Evolutionary conservation across 495 filamentous ascomycete genomes (phyloP), one percentile per base, ranked within the genome.

Genomic region (Neurospora hispaniola): DNA sequence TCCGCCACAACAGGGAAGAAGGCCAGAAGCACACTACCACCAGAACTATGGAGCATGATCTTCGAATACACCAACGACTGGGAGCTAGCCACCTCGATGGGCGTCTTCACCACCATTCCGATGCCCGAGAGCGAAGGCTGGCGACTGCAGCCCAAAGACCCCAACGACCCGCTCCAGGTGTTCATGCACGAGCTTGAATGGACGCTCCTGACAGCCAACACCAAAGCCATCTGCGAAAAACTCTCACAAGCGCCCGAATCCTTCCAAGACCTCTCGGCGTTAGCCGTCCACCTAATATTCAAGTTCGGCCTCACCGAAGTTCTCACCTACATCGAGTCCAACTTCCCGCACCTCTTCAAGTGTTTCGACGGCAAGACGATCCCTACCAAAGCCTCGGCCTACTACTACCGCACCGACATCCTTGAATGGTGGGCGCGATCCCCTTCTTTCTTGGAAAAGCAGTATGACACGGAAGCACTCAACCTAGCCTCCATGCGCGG

Each of bases 11-110:
- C 75, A 18, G 76, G 76, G 54, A 82, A 76, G 44, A 78, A 80
- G 38, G 75, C 76, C 39, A 72, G 77, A 10, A 48, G 20, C 31
- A 77, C 70, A 20, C 82, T 98, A 0, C 94, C 94, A 1, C 88
- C 91, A 0, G 94, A 98, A 80, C 85, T 98, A 35, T 97, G 94
- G 94, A 88, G 91, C 39, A 91, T 92, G 68, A 91, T 98, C 35
- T 89, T 98, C 54, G 91, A 96, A 75, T 89, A 90, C 74, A 86
- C 93, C 18, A 88, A 88, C 18, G 94, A 98, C 78, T 98, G 94
- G 94, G 94, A 97, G 81, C 85, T 94, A 4, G 91, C 94, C 18
- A 90, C 87, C 69, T 90, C 92, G 3, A 86, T 98, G 14, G 90
- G 93, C 70, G 85, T 98, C 54, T 92, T 90, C 75, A 92, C 93